phyloP scores from a whole-genome alignment of 352 stramenopile genomes.

The Globisporangium middletonii region DNA sequence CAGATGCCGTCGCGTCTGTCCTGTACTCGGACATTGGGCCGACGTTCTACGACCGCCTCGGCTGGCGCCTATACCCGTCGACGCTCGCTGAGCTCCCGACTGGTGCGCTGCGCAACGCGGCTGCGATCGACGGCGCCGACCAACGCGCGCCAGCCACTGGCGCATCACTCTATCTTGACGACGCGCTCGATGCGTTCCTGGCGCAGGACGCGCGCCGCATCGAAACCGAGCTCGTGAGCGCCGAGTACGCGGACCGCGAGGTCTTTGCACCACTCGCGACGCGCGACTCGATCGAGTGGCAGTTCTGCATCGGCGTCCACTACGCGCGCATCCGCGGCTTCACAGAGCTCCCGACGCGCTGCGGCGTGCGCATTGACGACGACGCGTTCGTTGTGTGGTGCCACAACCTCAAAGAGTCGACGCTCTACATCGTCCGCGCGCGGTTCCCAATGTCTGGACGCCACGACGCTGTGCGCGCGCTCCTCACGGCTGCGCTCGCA shows the following conservation, averaged over 20 bases:
- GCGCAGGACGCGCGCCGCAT: constrained; percentile 30
- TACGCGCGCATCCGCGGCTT: constrained; percentile 34
- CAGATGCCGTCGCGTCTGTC: constrained; percentile 30
- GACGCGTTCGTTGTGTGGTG: constrained; percentile 59
- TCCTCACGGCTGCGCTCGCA: constrained; percentile 28
- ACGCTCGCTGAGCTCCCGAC: constrained; percentile 31
- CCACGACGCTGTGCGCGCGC: constrained; percentile 8
- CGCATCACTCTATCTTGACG: constrained; percentile 26
- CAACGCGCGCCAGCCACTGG: neutral
- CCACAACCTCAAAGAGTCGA: constrained; percentile 55
- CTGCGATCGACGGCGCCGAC: neutral
- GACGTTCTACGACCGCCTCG: constrained; percentile 54
- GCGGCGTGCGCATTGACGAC: constrained; percentile 28
- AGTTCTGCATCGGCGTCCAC: constrained; percentile 49
- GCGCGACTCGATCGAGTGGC: constrained; percentile 59
- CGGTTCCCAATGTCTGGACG: constrained; percentile 21
- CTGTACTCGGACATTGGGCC: constrained; percentile 68
- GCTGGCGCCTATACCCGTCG: constrained; percentile 48
- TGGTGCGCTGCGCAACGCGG: constrained; percentile 6
- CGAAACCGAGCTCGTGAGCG: constrained; percentile 21
- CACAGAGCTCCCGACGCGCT: constrained; percentile 27
- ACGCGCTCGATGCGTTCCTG: constrained; percentile 33
- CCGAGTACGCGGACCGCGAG: constrained; percentile 20
- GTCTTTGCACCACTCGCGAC: constrained; percentile 41
- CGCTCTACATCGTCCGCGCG: constrained; percentile 44